Evolutionary conservation across 345 rosid species (phyloP), one percentile per base, ranked within the genome.

Genomic region (Salix udensis): DNA sequence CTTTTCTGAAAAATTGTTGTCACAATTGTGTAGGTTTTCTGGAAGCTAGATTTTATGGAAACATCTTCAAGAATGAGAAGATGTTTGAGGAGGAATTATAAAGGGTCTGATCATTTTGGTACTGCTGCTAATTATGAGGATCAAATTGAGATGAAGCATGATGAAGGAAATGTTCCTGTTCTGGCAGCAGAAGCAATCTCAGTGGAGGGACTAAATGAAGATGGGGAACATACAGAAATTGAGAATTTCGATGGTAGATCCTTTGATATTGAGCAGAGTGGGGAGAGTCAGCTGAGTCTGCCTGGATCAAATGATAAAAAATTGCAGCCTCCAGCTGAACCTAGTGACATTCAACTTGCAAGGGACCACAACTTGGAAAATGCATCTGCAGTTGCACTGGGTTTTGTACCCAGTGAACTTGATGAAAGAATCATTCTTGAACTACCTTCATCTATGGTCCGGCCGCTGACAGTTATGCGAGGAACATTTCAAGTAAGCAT

Each of bases 31-130:
- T 83, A 96, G 99, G 76, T 94, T 83, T 96, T 91, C 84, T 96
- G 98, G 97, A 92, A 96, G 94, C 89, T 92, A 72, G 99, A 96
- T 83, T 87, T 90, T 71, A 88, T 89, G 93, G 99, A 96, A 86
- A 94, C 87, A 86, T 92, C 97, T 78, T 91, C 97, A 39, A 91
- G 99, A 90, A 96, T 96, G 99, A 90, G 99, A 82, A 85, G 74
- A 76, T 91, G 88, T 80, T 84, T 96, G 86, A 90, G 94, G 84
- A 90, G 94, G 86, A 84, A 91, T 75, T 94, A 96, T 81, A 68
- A 74, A 53, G 97, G 97, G 74, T 90, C 89, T 70, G 89, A 94
- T 88, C 99, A 96, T 88, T 88, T 76, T 42, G 99, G 97, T 81
- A 92, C 95, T 83, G 97, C 98, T 85, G 97, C 98, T 80, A 84